Evolutionary conservation across 2,329 filamentous ascomycete species (phyloP), one percentile per base, ranked within the genome.

Genomic region (Alternaria ethzedia): DNA sequence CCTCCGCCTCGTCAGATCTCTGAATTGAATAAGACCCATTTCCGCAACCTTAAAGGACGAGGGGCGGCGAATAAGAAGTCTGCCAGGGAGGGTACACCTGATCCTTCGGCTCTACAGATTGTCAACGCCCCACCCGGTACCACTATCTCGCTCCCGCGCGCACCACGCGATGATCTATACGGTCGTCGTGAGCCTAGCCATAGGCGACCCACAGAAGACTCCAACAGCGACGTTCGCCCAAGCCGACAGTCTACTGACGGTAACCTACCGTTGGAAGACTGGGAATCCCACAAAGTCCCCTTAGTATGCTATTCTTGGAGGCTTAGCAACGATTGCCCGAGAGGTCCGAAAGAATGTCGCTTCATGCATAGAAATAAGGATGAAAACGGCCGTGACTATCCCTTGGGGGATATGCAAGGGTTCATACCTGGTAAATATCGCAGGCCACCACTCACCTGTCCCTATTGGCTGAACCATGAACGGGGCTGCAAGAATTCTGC

Each of bases 281-380:
- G 70, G 66, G 75, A 77, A 51, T 8, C 28, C 5, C 49, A 65
- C 8, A 80, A 80, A 67, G 54, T 75, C 13, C 77, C 71, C 11
- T n/a, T 72, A 41, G 71, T 72, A 6, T 80, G 78, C 41, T 69
- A 64, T 47, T 57, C 73, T 1, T 79, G 73, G 72, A 71, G 66
- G 17, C 66, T 74, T 15, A 72, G 70, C 46, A 63, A 55, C 1
- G 66, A 62, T 8, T 79, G 78, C 52, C 36, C 17, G 6, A 71
- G 60, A 45, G 45, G 59, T 20, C 49, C 69, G 3, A 54, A 66
- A 21, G 55, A 61, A 10, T 79, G 76, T 54, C 41, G 52, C 2
- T 79, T 74, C 54, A 62, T 77, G 60, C 78, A 80, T 60, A 64
- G 71, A 7, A 57, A 73, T 20, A 58, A 59, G 21, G 71, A 72